Evolutionary conservation across 768 basidiomycete genomes (phyloP), one percentile per base, ranked within the genome.

Genomic region (Candolleomyces aberdarensis): DNA sequence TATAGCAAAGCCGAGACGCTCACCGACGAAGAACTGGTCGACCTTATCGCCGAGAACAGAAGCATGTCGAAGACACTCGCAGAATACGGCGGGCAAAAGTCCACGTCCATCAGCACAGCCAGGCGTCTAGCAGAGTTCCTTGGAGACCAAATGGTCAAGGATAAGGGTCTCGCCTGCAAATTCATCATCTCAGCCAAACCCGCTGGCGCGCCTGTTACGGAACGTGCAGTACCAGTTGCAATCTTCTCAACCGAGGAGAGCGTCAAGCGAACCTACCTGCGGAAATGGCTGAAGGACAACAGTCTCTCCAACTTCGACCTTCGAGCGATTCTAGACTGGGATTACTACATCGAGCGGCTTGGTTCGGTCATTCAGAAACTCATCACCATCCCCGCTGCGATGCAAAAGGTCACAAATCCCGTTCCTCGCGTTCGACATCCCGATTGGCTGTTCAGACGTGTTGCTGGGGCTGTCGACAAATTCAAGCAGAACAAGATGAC

Each of bases 281-380:
- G 94, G 50, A 95, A 92, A 73, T 99, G 97, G 97, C 82, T 99
- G 62, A 98, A 95, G 75, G 95, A 99, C 71, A 94, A 88, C 70
- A 85, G 88, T 64, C 79, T 98, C 41, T 76, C 83, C 40, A 89
- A 85, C 65, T 98, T 99, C 66, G 96, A 98, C 57, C 78, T 99
- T 47, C 88, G 97, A 17, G 87, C 91, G 17, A 97, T 99, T 65
- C 81, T 99, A 62, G 97, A 99, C 71, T 99, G 97, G 97, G 85
- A 87, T 36, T 99, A 99, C 74, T 99, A 98, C 76, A 96, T 98
- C 67, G 97, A 98, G 69, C 89, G 97, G 17, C 75, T 99, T 22
- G 97, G 97, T 5, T 97, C 95, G 2, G 97, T 98, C 66, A 95
- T 99, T 60, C 97, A 99, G 75, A 99, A 99, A 68, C 79, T 99